Evolutionary conservation across 129 eudicot species (phyloP).

Genomic region (Mikania micrantha): DNA sequence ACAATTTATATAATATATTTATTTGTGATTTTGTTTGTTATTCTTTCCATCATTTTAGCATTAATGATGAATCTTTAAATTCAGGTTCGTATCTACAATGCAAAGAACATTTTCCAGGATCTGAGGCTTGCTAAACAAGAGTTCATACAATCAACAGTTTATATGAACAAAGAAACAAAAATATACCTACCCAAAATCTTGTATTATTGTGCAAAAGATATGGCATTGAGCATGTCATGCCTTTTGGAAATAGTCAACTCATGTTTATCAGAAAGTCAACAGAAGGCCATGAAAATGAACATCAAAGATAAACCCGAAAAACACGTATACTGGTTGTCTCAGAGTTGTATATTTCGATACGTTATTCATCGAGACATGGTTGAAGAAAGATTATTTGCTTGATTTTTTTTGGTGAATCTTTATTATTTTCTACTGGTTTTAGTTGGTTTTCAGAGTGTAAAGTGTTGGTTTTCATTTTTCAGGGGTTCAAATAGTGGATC

Average conservation of each 20-base stretch:
- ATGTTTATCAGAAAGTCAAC: conserved; percentile 47
- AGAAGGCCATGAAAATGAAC: conserved; percentile 33
- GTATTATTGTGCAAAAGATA: conserved; percentile 64
- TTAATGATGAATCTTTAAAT: background rate
- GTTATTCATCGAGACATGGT: conserved; percentile 49
- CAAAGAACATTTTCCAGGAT: conserved; percentile 54
- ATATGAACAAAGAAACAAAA: conserved; percentile 55
- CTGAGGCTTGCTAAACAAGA: conserved; percentile 68
- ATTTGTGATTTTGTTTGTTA: background rate
- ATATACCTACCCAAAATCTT: conserved; percentile 67
- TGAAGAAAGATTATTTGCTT: conserved; percentile 32
- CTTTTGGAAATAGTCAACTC: conserved; percentile 51
- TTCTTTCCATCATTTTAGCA: background rate
- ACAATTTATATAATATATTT: background rate
- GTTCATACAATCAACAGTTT: conserved; percentile 57
- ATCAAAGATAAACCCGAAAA: conserved; percentile 47
- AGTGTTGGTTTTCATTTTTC: conserved; percentile 10
- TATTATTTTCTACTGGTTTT: background rate
- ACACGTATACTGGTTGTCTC: conserved; percentile 50
- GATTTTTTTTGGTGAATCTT: conserved; percentile 20
- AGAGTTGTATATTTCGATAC: conserved; percentile 64
- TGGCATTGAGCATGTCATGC: conserved; percentile 45
- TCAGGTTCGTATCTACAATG: conserved; percentile 69
- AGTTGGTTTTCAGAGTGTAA: conserved; percentile 25
- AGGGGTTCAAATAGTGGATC: conserved; percentile 12